Evolutionary conservation across 2,329 filamentous ascomycete genomes (phyloP), one percentile per base, ranked within the genome.

Genomic region (Pseudogymnoascus sp.): DNA sequence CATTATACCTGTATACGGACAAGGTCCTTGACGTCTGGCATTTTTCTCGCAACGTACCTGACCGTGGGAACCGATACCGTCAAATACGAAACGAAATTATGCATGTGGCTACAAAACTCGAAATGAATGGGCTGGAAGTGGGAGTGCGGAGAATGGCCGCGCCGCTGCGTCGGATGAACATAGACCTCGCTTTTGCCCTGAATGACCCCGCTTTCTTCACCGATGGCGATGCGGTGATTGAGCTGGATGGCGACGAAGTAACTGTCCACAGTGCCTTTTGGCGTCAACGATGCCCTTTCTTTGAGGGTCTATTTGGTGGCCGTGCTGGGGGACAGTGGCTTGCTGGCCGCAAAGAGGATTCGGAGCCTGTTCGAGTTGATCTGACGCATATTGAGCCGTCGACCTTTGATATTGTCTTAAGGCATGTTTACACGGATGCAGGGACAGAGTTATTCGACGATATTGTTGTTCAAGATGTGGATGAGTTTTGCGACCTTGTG

Each of bases 241-340:
- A 96, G 68, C 81, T 97, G 10, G 85, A 90, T 64, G 89, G 87
- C 21, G 84, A 84, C n/a, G 87, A 87, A 28, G 77, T 92, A 36
- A 78, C 80, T 12, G 87, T 89, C 0, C 95, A 99, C 70, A 93
- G 91, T 67, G 81, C 87, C 4, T 75, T 97, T 3, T 74, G 97
- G 37, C 93, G 91, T 67, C 87, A 88, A 70, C 82, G 95, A 67
- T 97, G 93, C 69, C 92, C 91, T 0, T 99, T 97, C 80, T 99
- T 99, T 67, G 81, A 93, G 66, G 90, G 89, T 1, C 81, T 99
- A 46, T 97, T 97, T 74, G 82, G 90, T 69, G 95, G 95, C n/a
- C 87, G 91, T 46, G 91, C 95, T 6, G 83, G 84, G 42, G 95
- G 95, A 0, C 84, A 84, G 69, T 99, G 95, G 95, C 81, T 99